Percentiles rank a stretch among this genome's conserved stretches.
Conservation (phyloP, 2,329 filamentous ascomycete genomes). For the Coleophoma eucalyptorum region DNA sequence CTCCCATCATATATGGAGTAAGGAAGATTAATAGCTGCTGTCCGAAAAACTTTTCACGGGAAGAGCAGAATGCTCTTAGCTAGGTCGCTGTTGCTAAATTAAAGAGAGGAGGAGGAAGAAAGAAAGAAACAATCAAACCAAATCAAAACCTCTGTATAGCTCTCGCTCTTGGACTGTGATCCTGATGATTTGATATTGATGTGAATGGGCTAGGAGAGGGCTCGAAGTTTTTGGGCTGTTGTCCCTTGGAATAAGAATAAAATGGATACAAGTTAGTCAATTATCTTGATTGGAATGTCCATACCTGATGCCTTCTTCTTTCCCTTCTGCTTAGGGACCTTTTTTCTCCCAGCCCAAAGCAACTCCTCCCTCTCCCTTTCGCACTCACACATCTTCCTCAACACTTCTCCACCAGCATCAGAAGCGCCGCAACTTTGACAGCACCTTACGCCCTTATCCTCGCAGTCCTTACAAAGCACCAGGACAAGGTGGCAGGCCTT, state of each 20-base stretch:
- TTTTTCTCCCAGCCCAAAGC: slow-evolving; percentile 23
- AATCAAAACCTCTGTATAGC: no score
- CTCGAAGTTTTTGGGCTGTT: no score
- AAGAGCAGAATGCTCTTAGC: not conserved
- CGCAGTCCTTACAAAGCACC: slow-evolving; percentile 24
- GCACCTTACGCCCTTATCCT: slow-evolving; percentile 18
- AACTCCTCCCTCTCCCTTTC: slow-evolving; percentile 22
- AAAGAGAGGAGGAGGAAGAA: no score
- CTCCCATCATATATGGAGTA: no score
- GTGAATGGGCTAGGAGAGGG: no score
- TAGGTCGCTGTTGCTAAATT: no score
- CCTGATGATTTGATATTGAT: no score
- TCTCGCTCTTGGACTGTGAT: no score
- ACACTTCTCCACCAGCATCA: slow-evolving; percentile 4
- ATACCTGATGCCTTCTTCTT: slow-evolving; percentile 10
- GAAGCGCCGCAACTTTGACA: slow-evolving; percentile 21
- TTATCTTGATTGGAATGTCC: slow-evolving; percentile 13
- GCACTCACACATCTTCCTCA: slow-evolving; percentile 22
- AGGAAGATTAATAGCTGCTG: no score
- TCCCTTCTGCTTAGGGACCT: slow-evolving; percentile 11
- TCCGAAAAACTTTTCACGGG: not conserved
- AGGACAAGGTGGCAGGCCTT: slow-evolving; percentile 26
- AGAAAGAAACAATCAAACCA: no score
- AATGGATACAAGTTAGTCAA: slow-evolving; percentile 1
- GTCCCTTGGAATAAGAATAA: not conserved